Conservation (phyloP, 305 asterid species). For the Fraxinus sp. region DNA sequence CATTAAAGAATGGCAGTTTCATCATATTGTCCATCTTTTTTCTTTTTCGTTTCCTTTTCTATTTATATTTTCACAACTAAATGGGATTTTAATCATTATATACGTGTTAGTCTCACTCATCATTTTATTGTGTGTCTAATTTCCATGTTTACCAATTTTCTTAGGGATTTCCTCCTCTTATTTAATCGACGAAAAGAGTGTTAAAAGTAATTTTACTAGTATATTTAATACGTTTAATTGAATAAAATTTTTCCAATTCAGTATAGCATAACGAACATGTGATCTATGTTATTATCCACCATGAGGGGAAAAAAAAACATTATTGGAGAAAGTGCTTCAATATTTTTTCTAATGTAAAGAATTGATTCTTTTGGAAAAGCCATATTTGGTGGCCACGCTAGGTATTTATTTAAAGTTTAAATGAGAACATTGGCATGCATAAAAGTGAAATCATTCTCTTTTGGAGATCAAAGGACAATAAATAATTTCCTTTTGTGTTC, state of each 20-base stretch:
- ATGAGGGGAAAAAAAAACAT: background rate
- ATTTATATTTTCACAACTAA: background rate
- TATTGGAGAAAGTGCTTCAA: background rate
- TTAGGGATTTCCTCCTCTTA: background rate
- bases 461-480: background rate
- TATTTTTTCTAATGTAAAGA: background rate
- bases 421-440: background rate
- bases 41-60: background rate
- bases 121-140: too few relatives aligned
- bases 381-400: background rate
- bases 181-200: too few relatives aligned
- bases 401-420: background rate
- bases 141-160: background rate
- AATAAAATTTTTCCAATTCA: background rate
- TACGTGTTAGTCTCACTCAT: background rate
- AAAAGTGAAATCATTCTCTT: background rate
- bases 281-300: background rate
- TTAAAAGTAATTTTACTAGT: too few relatives aligned
- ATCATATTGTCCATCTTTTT: background rate
- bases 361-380: background rate
- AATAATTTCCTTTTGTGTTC: background rate
- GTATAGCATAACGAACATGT: background rate
- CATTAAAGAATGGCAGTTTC: background rate
- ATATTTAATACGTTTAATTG: background rate
- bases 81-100: background rate